Base-by-base conservation (phyloP, 2,329 filamentous ascomycete species). In the Cyphellophora europaea region DNA sequence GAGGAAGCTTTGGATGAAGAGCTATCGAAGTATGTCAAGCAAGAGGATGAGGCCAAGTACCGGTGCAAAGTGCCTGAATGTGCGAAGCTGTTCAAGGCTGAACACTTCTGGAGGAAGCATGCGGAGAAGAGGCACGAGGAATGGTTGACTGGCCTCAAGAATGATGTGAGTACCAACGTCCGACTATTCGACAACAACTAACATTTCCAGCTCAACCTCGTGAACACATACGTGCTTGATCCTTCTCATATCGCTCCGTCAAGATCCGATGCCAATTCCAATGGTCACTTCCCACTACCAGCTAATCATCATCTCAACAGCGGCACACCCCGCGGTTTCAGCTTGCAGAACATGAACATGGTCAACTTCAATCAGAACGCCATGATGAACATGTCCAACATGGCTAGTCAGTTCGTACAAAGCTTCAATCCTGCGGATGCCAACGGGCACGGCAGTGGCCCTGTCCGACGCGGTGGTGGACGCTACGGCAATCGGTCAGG, bases 81-180 rank as follows among this genome's bases (percentile, higher is more conserved):
- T 61, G 82, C 82, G 8, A 98, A 98, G 61, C 67, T 98, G 5
- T 98, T 98, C 71, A 96, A 96, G 59, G 91, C 91, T 39, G 82
- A 93, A 28, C 78, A 89, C 50, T 98, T 98, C 57, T 98, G 93
- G 89, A 80, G 79, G 53, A 98, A 98, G 67, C 91, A 98, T 52
- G 80, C 96, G 11, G 89, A 96, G 62, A 98, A 98, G 65, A 79
- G 93, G 38, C 91, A 98, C 57, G 58, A 74, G 1, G 89, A 96
- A 35, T 98, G 88, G 83, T 72, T 83, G 29, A 80, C 88, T 19
- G 73, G 67, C 35, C 65, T 95, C 45, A 82, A 80, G 56, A 78
- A 81, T 54, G 89, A 95, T 65, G 88, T 93, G 69, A 67, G 78
- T 67, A 21, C 8, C n/a, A 19, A 5, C 14, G 18, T 19, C n/a